Conservation (phyloP, 2,329 filamentous ascomycete genomes). For the Mollisia scopiformis region DNA sequence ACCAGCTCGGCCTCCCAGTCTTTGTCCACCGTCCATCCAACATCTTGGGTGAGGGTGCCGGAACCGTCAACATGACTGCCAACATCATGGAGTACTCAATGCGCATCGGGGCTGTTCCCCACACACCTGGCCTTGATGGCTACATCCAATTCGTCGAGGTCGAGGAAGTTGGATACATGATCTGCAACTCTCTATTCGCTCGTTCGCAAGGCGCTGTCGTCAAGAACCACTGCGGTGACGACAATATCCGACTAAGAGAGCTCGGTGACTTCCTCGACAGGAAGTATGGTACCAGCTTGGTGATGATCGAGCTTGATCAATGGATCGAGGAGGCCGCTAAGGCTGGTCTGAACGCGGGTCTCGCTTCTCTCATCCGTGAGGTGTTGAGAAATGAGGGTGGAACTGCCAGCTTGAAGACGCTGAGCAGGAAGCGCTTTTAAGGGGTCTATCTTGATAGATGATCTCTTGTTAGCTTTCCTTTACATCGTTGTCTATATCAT, state of each 20-base stretch:
- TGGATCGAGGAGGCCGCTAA: conserved; percentile 15
- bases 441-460: not conserved
- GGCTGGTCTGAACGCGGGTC: conserved; percentile 9
- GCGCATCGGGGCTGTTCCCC: conserved; percentile 12
- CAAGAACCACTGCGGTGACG: conserved; percentile 18
- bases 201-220: conserved; percentile 11
- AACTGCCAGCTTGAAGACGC: conserved; percentile 15
- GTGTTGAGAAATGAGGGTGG: conserved; percentile 15
- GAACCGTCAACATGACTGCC: conserved; percentile 18
- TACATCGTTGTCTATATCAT: too few species aligned
- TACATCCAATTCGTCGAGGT: conserved; percentile 20
- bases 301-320: conserved; percentile 11
- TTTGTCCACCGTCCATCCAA: conserved; percentile 19
- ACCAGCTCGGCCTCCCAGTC: conserved; percentile 14
- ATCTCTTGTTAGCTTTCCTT: not conserved
- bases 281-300: conserved; percentile 11
- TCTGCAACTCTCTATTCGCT: conserved; percentile 14
- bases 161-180: conserved; percentile 18
- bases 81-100: conserved; percentile 20
- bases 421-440: conserved; percentile 9
- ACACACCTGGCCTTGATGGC: conserved; percentile 15
- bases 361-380: conserved; percentile 12
- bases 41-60: conserved; percentile 15
- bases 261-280: conserved; percentile 12
- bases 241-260: conserved; percentile 12